phyloP scores from a whole-genome alignment of 495 filamentous ascomycete genomes.

The Astrothelium subdiscretum region DNA sequence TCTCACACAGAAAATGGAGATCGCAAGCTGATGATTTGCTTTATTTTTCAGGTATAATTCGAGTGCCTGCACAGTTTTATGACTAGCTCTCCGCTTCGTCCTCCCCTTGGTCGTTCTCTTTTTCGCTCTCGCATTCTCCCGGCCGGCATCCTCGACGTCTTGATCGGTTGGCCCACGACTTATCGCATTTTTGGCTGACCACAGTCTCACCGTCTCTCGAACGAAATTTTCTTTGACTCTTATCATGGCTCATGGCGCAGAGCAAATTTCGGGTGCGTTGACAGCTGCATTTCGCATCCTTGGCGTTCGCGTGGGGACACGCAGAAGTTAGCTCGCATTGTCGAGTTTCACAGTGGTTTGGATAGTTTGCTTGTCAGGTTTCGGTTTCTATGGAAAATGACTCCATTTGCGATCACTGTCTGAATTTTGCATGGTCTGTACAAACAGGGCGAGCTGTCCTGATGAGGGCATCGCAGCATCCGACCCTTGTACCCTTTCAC shows the following conservation, averaged over 20 bases:
- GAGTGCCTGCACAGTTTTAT: slow-evolving; percentile 21
- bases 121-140: slow-evolving; percentile 6
- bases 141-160: not conserved
- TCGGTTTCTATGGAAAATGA: not conserved
- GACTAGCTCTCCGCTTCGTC: slow-evolving; percentile 19
- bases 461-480: too few species aligned
- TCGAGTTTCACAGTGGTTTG: not conserved
- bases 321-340: not conserved
- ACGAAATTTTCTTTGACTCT: not conserved
- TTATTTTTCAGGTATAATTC: slow-evolving; percentile 19
- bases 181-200: not conserved
- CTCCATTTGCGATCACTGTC: not conserved
- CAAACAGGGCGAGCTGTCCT: too few species aligned
- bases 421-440: not conserved
- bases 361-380: not conserved
- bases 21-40: not conserved
- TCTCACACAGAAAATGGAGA: not conserved
- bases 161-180: not conserved
- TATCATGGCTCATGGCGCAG: not conserved
- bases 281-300: not conserved
- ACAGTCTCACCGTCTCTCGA: not conserved
- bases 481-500: too few species aligned
- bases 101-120: slow-evolving; percentile 9
- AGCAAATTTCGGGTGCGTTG: not conserved
- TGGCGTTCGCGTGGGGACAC: not conserved